A percentile compares a stretch with the other conserved stretches of the same genome.
Conservation (phyloP, 495 filamentous ascomycete genomes). For the Pseudevernia furfuracea region DNA sequence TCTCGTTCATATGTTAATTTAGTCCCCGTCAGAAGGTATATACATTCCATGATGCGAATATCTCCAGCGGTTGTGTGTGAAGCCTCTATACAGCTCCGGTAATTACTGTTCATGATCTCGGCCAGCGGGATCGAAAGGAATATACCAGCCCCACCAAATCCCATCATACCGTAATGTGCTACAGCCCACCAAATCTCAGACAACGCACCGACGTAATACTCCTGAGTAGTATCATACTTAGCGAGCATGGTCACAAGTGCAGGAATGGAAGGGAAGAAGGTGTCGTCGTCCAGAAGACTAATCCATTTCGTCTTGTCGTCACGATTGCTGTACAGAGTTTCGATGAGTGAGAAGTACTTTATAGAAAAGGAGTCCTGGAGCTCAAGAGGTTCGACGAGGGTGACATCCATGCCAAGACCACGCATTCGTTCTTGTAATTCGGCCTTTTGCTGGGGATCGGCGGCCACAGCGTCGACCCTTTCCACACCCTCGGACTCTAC, state of each 20-base stretch:
- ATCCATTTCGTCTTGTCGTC: constrained; percentile 52
- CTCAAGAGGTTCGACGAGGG: constrained; percentile 36
- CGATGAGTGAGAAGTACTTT: constrained; percentile 57
- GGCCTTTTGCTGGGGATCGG: constrained; percentile 33
- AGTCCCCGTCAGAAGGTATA: constrained; percentile 48
- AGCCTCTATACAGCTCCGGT: constrained; percentile 46
- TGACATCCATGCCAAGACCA: constrained; percentile 46
- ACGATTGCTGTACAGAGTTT: constrained; percentile 46
- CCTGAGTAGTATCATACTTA: constrained; percentile 45
- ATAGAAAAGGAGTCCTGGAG: constrained; percentile 51
- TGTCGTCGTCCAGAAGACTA: constrained; percentile 63
- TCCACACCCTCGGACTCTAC: constrained; percentile 10
- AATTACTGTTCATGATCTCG: constrained; percentile 43
- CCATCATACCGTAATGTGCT: constrained; percentile 53
- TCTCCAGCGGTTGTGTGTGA: constrained; percentile 49
- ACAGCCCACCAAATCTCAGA: constrained; percentile 57
- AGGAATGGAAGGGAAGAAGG: constrained; percentile 59
- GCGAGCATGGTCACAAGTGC: constrained; percentile 46
- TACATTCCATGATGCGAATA: constrained; percentile 54
- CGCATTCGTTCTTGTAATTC: constrained; percentile 44
- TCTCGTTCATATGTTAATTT: constrained; percentile 50
- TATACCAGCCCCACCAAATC: constrained; percentile 62
- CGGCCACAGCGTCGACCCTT: constrained; percentile 9
- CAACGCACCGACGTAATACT: constrained; percentile 54
- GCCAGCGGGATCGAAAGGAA: constrained; percentile 57